Conservation (phyloP, 2,329 filamentous ascomycete genomes). For the Karstenula rhodostoma region DNA sequence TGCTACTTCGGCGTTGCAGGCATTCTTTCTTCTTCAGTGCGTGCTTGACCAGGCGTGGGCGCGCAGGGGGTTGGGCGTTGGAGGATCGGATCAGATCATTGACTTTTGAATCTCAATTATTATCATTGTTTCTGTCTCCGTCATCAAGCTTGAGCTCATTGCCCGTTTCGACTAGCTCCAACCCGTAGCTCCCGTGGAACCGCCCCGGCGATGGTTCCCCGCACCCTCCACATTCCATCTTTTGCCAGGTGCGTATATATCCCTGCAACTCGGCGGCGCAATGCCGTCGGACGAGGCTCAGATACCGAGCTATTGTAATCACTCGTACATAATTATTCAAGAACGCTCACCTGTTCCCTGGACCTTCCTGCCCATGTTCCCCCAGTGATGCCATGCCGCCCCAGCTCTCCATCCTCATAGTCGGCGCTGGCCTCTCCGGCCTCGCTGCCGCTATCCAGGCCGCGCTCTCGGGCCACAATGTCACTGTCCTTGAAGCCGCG, state of each 20-base stretch:
- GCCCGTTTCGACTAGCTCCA: conserved; percentile 12
- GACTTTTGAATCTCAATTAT: not conserved
- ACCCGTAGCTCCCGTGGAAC: not conserved
- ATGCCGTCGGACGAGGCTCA: not conserved
- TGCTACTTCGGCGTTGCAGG: not conserved
- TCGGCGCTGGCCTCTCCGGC: conserved; percentile 56
- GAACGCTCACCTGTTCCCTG: not conserved
- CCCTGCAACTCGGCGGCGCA: conserved; percentile 7
- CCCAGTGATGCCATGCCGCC: conserved; percentile 8
- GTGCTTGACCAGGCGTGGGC: conserved; percentile 12
- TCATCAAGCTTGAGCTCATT: conserved; percentile 16
- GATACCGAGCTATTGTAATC: not conserved
- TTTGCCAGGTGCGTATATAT: not conserved
- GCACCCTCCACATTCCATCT: not conserved
- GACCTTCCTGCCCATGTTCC: not conserved
- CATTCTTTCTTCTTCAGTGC: conserved; percentile 12
- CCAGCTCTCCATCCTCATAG: conserved; percentile 39
- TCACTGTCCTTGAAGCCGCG: conserved; percentile 55
- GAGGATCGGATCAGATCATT: conserved; percentile 2
- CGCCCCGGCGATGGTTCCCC: conserved; percentile 6
- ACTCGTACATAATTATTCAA: not conserved
- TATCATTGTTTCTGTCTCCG: not conserved
- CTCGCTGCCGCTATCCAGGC: conserved; percentile 49
- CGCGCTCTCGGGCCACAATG: conserved; percentile 48
- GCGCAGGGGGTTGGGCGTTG: conserved; percentile 27